phyloP scores from a whole-genome alignment of 2,329 filamentous ascomycete species.

The Aspergillus uvarum region DNA sequence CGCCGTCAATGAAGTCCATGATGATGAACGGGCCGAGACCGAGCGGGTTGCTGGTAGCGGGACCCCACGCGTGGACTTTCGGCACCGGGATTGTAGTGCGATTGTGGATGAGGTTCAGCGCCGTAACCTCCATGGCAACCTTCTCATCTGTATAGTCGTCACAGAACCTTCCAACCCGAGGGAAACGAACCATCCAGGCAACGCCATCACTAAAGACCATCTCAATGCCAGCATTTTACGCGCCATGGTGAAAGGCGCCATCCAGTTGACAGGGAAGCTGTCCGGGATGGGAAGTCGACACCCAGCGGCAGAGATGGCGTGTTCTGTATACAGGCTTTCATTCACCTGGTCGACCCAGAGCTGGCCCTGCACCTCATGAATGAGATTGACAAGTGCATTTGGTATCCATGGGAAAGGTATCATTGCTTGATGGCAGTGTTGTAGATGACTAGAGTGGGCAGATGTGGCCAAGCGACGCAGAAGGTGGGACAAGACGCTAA shows the following conservation, averaged over 20 bases:
- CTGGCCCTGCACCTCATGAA: conserved; percentile 20
- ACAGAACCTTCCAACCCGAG: conserved; percentile 29
- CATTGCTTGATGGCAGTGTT: no score
- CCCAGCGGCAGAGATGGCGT: conserved; percentile 29
- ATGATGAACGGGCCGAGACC: conserved; percentile 32
- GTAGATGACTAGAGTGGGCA: no score
- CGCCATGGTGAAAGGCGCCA: conserved; percentile 31
- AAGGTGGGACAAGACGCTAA: no score
- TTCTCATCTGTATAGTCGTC: conserved; percentile 31
- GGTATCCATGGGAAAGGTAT: conserved; percentile 18
- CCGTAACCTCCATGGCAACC: conserved; percentile 32
- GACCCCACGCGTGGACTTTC: conserved; percentile 28
- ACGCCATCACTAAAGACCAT: conserved; percentile 32
- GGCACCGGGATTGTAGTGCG: conserved; percentile 30
- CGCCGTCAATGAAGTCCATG: conserved; percentile 31
- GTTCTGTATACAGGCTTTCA: conserved; percentile 17
- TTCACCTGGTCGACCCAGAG: conserved; percentile 27
- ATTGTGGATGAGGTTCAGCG: conserved; percentile 26
- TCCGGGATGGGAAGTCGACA: conserved; percentile 36
- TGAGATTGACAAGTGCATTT: conserved; percentile 24
- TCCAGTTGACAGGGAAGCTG: conserved; percentile 35
- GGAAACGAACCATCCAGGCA: conserved; percentile 33
- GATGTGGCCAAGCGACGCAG: no score
- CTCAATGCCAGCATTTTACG: conserved; percentile 36
- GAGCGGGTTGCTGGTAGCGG: conserved; percentile 27